Evolutionary conservation across 2,329 filamentous ascomycete species (phyloP).

Genomic region (Colletotrichum magnum): DNA sequence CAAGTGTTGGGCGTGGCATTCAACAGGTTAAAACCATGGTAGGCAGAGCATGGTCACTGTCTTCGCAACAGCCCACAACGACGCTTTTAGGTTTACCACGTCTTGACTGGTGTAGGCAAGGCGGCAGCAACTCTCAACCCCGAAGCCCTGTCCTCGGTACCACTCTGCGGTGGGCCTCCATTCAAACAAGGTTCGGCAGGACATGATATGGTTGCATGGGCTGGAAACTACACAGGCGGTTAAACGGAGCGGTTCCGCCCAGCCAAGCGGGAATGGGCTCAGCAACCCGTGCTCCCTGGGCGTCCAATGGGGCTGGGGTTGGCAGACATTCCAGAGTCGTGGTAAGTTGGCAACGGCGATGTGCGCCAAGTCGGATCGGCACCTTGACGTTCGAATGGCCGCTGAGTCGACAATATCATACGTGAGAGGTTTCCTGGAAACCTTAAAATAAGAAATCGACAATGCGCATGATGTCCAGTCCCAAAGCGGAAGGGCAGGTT

Average conservation of each 20-base stretch:
- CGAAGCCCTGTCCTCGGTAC: not conserved
- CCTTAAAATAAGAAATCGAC: constrained; percentile 29
- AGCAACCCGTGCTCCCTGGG: not conserved
- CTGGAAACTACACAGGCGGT: not conserved
- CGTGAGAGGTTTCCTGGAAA: constrained; percentile 35
- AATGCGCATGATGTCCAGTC: constrained; percentile 32
- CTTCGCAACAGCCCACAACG: not conserved
- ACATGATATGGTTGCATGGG: constrained; percentile 6
- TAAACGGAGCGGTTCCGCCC: constrained; percentile 1
- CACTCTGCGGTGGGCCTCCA: constrained; percentile 2
- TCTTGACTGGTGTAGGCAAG: not conserved
- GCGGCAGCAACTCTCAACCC: not conserved
- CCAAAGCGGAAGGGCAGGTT: constrained; percentile 16
- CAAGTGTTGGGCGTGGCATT: no score
- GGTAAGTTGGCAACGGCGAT: constrained; percentile 4
- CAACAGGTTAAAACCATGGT: no score
- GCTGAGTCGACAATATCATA: constrained; percentile 37
- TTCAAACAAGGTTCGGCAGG: constrained; percentile 15
- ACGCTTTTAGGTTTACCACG: no score
- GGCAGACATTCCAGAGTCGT: not conserved
- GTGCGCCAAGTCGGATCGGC: constrained; percentile 19
- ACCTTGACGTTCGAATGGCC: not conserved
- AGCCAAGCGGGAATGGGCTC: not conserved
- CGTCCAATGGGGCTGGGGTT: not conserved
- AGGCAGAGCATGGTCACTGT: not conserved